Evolutionary conservation across 108 stramenopile genomes (phyloP).

Genomic region (Skeletonema costatum): DNA sequence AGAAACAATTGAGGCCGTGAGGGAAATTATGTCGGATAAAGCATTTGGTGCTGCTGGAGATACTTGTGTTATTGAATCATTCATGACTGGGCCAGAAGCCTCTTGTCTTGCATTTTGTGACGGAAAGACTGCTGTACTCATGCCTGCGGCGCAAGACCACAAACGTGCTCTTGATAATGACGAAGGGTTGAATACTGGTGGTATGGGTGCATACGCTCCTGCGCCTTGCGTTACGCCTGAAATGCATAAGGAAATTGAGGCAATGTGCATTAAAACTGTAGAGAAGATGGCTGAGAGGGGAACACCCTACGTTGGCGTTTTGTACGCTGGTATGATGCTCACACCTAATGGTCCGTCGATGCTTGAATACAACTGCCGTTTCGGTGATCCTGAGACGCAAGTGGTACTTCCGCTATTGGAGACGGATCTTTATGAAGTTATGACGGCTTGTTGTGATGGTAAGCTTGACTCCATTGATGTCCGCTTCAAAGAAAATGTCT

Average conservation of each 20-base stretch:
- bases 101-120: slow-evolving; percentile 97
- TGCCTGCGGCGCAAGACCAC: slow-evolving; percentile 98
- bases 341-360: slow-evolving; percentile 89
- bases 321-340: slow-evolving; percentile 98
- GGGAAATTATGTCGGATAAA: slow-evolving; percentile 94
- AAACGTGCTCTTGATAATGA: slow-evolving; percentile 98
- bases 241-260: slow-evolving; percentile 85
- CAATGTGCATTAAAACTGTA: slow-evolving; percentile 92
- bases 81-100: slow-evolving; percentile 97
- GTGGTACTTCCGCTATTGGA: slow-evolving; percentile 97
- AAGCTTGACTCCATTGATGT: slow-evolving; percentile 79
- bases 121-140: slow-evolving; percentile 88
- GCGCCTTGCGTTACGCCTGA: slow-evolving; percentile 94
- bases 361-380: slow-evolving; percentile 98
- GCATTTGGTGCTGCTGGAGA: slow-evolving; percentile 94
- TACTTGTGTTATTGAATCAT: slow-evolving; percentile 98
- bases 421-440: slow-evolving; percentile 90
- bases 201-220: slow-evolving; percentile 99
- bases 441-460: slow-evolving; percentile 93
- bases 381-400: slow-evolving; percentile 99
- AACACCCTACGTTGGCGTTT: slow-evolving; percentile 94
- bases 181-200: slow-evolving; percentile 97
- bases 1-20: slow-evolving; percentile 91
- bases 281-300: slow-evolving; percentile 95
- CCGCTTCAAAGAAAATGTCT: slow-evolving; percentile 78